phyloP scores from a whole-genome alignment of 2,329 filamentous ascomycete genomes.

The Penicillium thymicola region DNA sequence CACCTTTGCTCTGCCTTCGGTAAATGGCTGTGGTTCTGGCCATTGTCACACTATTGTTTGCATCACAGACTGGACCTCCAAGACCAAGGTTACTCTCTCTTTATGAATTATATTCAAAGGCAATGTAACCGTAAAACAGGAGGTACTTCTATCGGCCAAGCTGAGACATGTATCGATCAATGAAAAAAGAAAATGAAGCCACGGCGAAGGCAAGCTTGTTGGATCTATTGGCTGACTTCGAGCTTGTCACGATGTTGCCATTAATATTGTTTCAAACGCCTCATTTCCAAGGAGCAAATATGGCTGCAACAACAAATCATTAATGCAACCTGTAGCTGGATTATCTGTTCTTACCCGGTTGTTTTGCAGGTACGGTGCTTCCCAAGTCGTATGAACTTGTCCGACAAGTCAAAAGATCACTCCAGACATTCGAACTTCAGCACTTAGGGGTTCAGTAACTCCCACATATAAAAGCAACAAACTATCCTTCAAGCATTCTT shows the following conservation, averaged over 20 bases:
- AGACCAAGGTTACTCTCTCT: conserved; percentile 10
- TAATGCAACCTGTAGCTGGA: conserved; percentile 8
- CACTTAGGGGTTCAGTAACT: neutral
- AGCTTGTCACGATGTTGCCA: neutral
- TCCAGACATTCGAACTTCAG: neutral
- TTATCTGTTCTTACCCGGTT: neutral
- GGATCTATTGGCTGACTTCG: neutral
- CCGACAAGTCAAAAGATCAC: neutral
- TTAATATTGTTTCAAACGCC: neutral
- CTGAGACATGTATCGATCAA: conserved; percentile 11
- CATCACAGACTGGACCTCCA: conserved; percentile 4
- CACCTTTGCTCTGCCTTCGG: conserved; percentile 1
- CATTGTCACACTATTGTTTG: conserved; percentile 10
- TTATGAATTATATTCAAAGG: neutral
- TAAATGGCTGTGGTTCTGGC: neutral
- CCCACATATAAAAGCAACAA: neutral
- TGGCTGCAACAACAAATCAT: conserved; percentile 6
- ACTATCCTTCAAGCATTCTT: neutral
- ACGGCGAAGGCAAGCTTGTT: neutral
- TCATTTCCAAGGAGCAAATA: neutral
- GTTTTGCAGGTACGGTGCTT: neutral
- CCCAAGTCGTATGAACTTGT: neutral
- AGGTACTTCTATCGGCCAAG: neutral
- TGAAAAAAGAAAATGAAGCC: neutral
- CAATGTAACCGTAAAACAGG: conserved; percentile 21